Evolutionary conservation across 805 yeast genomes (phyloP).

Genomic region (Candida verbasci): DNA sequence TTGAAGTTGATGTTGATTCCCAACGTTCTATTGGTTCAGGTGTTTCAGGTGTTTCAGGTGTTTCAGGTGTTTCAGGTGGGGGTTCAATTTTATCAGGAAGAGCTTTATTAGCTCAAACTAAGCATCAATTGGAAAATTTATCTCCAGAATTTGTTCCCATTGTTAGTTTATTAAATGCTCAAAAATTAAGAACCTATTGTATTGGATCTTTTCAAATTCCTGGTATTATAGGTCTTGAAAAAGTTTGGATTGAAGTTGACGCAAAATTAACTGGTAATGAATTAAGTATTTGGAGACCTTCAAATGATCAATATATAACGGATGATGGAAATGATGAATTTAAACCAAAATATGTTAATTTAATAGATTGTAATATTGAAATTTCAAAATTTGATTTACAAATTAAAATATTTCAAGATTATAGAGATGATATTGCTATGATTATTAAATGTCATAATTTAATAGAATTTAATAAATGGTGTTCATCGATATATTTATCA

Average conservation of each 20-base stretch:
- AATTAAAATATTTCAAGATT: slow-evolving; percentile 26
- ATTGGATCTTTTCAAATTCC: slow-evolving; percentile 44
- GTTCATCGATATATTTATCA: slow-evolving; percentile 49
- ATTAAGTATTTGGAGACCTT: slow-evolving; percentile 44
- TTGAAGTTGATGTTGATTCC: slow-evolving; percentile 7
- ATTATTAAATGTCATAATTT: slow-evolving; percentile 19
- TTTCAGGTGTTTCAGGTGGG: no score
- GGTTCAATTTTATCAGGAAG: slow-evolving; percentile 7
- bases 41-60: no score
- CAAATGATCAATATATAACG: slow-evolving; percentile 15
- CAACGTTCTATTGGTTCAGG: slow-evolving; percentile 9
- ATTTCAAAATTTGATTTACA: slow-evolving; percentile 11
- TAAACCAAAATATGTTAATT: slow-evolving; percentile 49
- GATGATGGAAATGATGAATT: slow-evolving; percentile 28
- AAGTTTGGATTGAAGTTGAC: slow-evolving; percentile 30
- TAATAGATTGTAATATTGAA: slow-evolving; percentile 37
- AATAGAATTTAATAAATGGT: slow-evolving; percentile 31
- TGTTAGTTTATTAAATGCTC: slow-evolving; percentile 65
- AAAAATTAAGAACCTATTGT: slow-evolving; percentile 60
- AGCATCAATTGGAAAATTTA: slow-evolving; percentile 19
- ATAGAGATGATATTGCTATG: slow-evolving; percentile 19
- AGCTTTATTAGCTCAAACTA: slow-evolving; percentile 15
- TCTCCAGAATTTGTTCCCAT: slow-evolving; percentile 72
- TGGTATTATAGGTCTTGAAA: slow-evolving; percentile 16
- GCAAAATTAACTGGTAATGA: slow-evolving; percentile 51